Evolutionary conservation across 2,329 filamentous ascomycete species (phyloP), one percentile per base, ranked within the genome.

Genomic region (Calonectria fujianensis): DNA sequence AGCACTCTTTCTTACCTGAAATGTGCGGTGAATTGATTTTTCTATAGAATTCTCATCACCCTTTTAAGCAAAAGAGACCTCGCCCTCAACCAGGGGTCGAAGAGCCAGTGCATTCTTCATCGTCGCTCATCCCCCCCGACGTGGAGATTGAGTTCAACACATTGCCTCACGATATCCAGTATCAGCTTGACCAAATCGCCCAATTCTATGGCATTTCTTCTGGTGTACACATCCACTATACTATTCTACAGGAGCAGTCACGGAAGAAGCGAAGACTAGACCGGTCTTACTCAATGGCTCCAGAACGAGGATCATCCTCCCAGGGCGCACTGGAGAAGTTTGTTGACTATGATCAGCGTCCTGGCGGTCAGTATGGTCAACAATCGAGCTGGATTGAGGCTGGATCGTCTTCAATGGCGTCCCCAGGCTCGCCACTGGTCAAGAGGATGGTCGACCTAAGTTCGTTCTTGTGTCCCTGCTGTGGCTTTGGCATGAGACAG

Each of bases 1-100:
- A 67, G 37, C 70, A 78, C 64, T 69, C 50, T 64, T 70, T 78
- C 69, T 76, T 73, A 79, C 77, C 76, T 72, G 81, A 83, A 84
- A 39, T 82, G 82, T 83, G 82, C 83, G 81, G 83, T 85, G 80
- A 83, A 84, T 85, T 88, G 82, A 88, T 84, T 77, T 70, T 81
- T 79, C 67, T 74, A 80, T 79, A 85, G 83, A 82, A 84, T 78
- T 74, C 79, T 70, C 79, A 82, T 74, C 77, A 80, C 69, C 69
- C 79, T 73, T 77, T 81, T 68, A 80, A 78, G 71, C 76, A 77
- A 70, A 84, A 83, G 77, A 79, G 83, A 69, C 75, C 82, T 77
- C 80, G 79, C 77, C 72, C 80, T 70, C 77, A 80, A 65, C 77
- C 71, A 48, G 80, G 76, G 69, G 76, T 75, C 77, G 81, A 78